Evolutionary conservation across 2,329 filamentous ascomycete genomes (phyloP).

Genomic region (Fusarium stilboides): DNA sequence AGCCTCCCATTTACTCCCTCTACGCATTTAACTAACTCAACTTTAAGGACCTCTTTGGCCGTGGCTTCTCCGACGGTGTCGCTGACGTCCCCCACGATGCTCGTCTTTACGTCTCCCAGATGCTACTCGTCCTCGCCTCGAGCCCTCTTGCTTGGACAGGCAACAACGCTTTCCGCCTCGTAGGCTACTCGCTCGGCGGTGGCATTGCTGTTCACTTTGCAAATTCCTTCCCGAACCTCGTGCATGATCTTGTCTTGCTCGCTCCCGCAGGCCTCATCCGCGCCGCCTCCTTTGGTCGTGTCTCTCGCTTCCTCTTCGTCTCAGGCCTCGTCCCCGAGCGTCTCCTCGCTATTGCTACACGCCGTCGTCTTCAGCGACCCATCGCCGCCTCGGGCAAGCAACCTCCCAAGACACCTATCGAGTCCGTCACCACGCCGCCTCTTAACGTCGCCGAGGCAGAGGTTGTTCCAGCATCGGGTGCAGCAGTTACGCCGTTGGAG

Average conservation of each 20-base stretch:
- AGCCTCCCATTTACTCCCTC: conserved; percentile 43
- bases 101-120: conserved; percentile 80
- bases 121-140: conserved; percentile 78
- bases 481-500: conserved; percentile 59
- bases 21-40: conserved; percentile 12
- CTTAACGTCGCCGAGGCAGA: conserved; percentile 62
- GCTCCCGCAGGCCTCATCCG: conserved; percentile 84
- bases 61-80: conserved; percentile 77
- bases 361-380: conserved; percentile 64
- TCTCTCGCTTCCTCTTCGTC: conserved; percentile 68
- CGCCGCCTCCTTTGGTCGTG: conserved; percentile 65
- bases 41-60: conserved; percentile 75
- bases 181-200: conserved; percentile 88
- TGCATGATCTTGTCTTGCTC: conserved; percentile 80
- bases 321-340: conserved; percentile 68
- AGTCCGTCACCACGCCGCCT: conserved; percentile 26
- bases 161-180: conserved; percentile 70
- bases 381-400: conserved; percentile 58
- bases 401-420: conserved; percentile 49
- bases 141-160: conserved; percentile 79
- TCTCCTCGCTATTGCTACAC: conserved; percentile 65
- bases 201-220: conserved; percentile 83
- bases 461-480: conserved; percentile 51
- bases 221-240: conserved; percentile 77
- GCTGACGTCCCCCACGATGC: conserved; percentile 79